Percentiles rank a stretch among this genome's conserved stretches.
Conservation (phyloP, 345 rosid genomes). For the Odontarrhena argentea region DNA sequence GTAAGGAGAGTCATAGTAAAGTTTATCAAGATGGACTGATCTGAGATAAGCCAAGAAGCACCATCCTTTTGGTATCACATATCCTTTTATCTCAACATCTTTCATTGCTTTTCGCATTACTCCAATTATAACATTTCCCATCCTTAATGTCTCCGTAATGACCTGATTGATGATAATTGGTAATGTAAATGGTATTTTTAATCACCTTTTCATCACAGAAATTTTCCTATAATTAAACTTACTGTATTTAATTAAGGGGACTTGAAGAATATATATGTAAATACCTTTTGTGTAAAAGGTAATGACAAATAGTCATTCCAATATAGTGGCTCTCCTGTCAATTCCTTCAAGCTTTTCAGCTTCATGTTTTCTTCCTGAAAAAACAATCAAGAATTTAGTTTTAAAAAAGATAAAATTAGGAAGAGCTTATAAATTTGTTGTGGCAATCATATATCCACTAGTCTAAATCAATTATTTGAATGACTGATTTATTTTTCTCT, state of each 20-base stretch:
- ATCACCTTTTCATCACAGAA: constrained; percentile 21
- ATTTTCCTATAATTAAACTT: neutral
- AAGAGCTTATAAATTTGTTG: neutral
- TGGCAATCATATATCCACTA: constrained; percentile 25
- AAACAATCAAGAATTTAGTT: neutral
- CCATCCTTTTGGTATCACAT: constrained; percentile 93
- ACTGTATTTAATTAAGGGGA: neutral
- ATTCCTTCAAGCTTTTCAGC: constrained; percentile 65
- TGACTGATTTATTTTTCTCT: constrained; percentile 6
- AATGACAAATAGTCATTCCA: constrained; percentile 87
- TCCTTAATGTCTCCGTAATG: constrained; percentile 83
- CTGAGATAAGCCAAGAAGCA: constrained; percentile 81
- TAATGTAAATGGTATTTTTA: constrained; percentile 10
- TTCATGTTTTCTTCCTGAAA: constrained; percentile 80
- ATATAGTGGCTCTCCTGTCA: constrained; percentile 58
- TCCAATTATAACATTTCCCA: constrained; percentile 88
- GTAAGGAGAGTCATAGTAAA: constrained; percentile 76
- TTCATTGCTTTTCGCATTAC: constrained; percentile 91
- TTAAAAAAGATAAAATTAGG: neutral
- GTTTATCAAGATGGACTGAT: constrained; percentile 93
- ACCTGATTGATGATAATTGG: constrained; percentile 61
- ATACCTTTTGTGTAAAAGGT: constrained; percentile 83
- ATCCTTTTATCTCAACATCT: constrained; percentile 78
- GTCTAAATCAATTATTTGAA: constrained; percentile 1
- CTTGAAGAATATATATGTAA: constrained; percentile 6